Conservation (phyloP, 1,284 basidiomycete genomes). For the Pisolithus thermaeus region DNA sequence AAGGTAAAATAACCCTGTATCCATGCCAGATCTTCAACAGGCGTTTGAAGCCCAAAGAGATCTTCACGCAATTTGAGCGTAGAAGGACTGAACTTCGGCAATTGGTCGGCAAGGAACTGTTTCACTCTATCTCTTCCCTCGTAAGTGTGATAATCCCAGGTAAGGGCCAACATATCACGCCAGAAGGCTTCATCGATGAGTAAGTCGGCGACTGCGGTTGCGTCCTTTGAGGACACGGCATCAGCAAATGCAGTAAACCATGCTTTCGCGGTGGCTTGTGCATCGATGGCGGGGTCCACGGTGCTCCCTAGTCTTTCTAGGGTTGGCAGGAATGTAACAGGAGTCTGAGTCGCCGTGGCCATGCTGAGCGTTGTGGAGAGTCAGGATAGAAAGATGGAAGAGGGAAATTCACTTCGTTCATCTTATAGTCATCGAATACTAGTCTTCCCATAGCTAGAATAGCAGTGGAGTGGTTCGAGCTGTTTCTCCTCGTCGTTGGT, state of each 20-base stretch:
- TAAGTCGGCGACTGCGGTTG: constrained; percentile 14
- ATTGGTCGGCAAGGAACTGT: constrained; percentile 17
- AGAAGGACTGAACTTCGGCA: constrained; percentile 7
- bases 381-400: background rate
- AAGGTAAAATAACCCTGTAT: constrained; percentile 44
- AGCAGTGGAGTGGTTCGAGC: too few relatives aligned
- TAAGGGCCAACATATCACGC: constrained; percentile 23
- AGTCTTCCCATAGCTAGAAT: too few relatives aligned
- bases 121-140: constrained; percentile 20
- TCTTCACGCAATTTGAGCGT: constrained; percentile 6
- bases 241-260: constrained; percentile 21
- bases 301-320: constrained; percentile 8
- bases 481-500: too few relatives aligned
- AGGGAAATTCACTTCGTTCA: too few relatives aligned
- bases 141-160: constrained; percentile 26
- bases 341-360: background rate
- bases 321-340: constrained; percentile 4
- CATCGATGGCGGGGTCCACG: constrained; percentile 5
- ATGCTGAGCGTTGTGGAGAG: background rate
- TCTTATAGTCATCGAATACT: too few relatives aligned
- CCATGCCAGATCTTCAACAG: constrained; percentile 46
- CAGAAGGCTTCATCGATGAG: constrained; percentile 27
- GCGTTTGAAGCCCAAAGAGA: constrained; percentile 26
- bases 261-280: background rate
- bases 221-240: constrained; percentile 7